Percentiles rank a stretch among this genome's conserved stretches.
These are phyloP conservation scores for Penicillium roqueforti DNA, from an alignment of 495 filamentous ascomycete genomes.

Conservation along the genomic window DNA sequence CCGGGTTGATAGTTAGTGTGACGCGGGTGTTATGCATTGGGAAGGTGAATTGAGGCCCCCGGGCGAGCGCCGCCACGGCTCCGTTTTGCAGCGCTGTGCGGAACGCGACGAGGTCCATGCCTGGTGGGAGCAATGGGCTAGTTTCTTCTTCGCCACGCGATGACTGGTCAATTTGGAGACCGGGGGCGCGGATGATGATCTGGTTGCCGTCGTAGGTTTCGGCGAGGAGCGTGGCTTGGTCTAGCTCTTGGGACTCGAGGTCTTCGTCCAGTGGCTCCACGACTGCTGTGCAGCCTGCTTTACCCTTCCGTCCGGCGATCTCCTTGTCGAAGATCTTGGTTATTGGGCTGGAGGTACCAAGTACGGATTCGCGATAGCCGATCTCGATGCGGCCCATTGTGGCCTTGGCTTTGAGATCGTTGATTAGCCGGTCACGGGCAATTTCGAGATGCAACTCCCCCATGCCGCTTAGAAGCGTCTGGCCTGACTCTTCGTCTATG, in stretches of 20 bases:
- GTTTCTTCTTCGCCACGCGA: slow-evolving; percentile 34
- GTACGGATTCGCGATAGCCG: slow-evolving; percentile 80
- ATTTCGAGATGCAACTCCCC: slow-evolving; percentile 98
- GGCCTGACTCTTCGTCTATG: slow-evolving; percentile 84
- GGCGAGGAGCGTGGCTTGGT: slow-evolving; percentile 29
- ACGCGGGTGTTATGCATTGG: slow-evolving; percentile 70
- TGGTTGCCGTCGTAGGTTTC: slow-evolving; percentile 51
- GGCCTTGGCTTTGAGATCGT: slow-evolving; percentile 85
- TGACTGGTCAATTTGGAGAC: slow-evolving; percentile 38
- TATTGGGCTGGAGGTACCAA: slow-evolving; percentile 47
- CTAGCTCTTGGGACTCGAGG: slow-evolving; percentile 12
- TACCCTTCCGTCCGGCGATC: slow-evolving; percentile 72
- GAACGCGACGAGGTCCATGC: slow-evolving; percentile 53
- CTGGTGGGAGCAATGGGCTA: slow-evolving; percentile 49
- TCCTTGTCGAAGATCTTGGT: slow-evolving; percentile 69
- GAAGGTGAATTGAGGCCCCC: slow-evolving; percentile 72
- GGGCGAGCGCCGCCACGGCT: slow-evolving; percentile 74
- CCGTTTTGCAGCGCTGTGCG: slow-evolving; percentile 71
- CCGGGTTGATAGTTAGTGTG: slow-evolving; percentile 60
- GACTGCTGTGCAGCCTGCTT: slow-evolving; percentile 67
- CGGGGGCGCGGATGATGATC: slow-evolving; percentile 50
- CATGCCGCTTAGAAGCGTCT: slow-evolving; percentile 93
- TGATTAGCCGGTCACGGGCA: slow-evolving; percentile 78
- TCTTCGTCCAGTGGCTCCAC: slow-evolving; percentile 56
- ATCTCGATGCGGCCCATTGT: slow-evolving; percentile 92